phyloP scores from a whole-genome alignment of 2,329 filamentous ascomycete species.

The Fusarium clavum region DNA sequence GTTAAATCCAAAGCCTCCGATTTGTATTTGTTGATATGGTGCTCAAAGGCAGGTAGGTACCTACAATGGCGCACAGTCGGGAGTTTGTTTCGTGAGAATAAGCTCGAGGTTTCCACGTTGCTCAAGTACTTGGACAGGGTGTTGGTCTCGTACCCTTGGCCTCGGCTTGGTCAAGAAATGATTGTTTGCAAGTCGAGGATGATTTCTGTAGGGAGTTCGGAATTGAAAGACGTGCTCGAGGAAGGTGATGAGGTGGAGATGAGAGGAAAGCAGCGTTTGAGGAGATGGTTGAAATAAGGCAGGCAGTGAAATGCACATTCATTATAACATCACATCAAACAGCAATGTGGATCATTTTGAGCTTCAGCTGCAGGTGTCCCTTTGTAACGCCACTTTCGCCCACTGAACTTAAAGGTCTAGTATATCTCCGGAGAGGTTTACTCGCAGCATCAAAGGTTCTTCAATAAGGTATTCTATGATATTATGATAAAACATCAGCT shows the following conservation, averaged over 20 bases:
- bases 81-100: slow-evolving; percentile 27
- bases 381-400: slow-evolving; percentile 8
- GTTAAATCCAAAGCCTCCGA: slow-evolving; percentile 25
- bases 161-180: not conserved
- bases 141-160: not conserved
- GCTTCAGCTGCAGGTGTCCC: slow-evolving; percentile 19
- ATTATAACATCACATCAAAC: slow-evolving; percentile 5
- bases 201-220: not conserved
- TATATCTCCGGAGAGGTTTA: not conserved
- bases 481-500: not conserved
- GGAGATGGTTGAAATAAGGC: slow-evolving; percentile 15
- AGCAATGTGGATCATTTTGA: slow-evolving; percentile 26
- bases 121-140: slow-evolving; percentile 23
- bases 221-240: not conserved
- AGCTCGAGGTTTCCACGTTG: slow-evolving; percentile 13
- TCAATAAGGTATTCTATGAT: not conserved
- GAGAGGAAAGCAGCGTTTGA: not conserved
- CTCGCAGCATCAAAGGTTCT: not conserved
- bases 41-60: not conserved
- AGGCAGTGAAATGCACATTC: slow-evolving; percentile 9
- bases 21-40: slow-evolving; percentile 2
- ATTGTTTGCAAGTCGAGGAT: not conserved
- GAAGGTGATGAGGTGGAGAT: not conserved
- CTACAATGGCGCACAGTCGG: slow-evolving; percentile 27
- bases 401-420: slow-evolving; percentile 4